Percentiles rank a stretch among this genome's conserved stretches.
Conservation (phyloP, 2,329 filamentous ascomycete genomes). For the Sclerotinia glacialis region DNA sequence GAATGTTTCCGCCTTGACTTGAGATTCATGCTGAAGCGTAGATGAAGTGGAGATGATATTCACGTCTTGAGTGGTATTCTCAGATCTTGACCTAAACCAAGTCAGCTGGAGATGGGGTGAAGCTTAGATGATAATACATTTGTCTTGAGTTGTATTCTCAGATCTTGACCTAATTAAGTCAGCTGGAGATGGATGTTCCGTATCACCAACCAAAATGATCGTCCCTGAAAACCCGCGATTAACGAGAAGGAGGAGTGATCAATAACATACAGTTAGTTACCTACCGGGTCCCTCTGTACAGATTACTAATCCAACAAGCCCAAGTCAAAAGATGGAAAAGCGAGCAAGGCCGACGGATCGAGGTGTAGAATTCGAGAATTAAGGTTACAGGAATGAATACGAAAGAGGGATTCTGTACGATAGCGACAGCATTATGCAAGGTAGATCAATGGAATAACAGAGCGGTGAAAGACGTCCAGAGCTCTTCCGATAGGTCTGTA, state of each 20-base stretch:
- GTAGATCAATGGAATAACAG: conserved; percentile 5
- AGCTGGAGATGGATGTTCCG: not conserved
- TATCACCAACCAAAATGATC: not conserved
- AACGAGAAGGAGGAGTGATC: not conserved
- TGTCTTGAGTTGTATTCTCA: not conserved
- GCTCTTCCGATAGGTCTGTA: conserved; percentile 11
- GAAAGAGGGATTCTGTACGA: not conserved
- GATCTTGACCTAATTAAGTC: not conserved
- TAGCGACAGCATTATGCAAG: conserved; percentile 12
- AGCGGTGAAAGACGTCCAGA: conserved; percentile 16
- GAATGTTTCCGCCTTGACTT: not conserved
- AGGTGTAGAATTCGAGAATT: not conserved
- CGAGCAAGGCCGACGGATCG: not conserved
- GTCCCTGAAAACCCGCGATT: not conserved
- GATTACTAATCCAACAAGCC: no score
- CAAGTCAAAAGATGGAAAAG: not conserved
- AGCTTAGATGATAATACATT: no score
- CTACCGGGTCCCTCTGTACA: no score
- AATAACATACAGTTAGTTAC: no score
- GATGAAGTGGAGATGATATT: not conserved
- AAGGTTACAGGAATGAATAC: not conserved
- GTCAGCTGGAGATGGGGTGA: no score
- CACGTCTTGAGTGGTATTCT: not conserved
- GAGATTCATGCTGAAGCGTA: not conserved
- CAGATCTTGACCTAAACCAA: not conserved